These are phyloP conservation scores for Spencermartinsiella europaea DNA, from an alignment of 805 yeast genomes.

Conservation along the genomic window DNA sequence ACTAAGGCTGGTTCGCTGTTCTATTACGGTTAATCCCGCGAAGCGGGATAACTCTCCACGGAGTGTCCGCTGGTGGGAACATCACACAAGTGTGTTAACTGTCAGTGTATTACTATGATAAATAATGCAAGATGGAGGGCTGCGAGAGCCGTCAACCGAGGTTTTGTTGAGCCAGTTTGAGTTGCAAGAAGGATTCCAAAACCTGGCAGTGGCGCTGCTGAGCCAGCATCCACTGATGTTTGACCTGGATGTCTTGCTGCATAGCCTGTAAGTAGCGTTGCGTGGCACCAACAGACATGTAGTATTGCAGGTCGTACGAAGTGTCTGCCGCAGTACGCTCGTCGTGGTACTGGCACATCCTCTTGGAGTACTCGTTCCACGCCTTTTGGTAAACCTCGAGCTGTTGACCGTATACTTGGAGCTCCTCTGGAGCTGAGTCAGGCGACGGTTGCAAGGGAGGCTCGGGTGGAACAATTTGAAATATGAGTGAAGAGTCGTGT, in stretches of 20 bases:
- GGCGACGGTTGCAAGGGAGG: slow-evolving; percentile 19
- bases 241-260: slow-evolving; percentile 23
- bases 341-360: slow-evolving; percentile 20
- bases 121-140: slow-evolving; percentile 1
- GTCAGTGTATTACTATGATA: not conserved
- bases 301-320: slow-evolving; percentile 9
- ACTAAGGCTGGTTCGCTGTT: too few relatives aligned
- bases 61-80: not conserved
- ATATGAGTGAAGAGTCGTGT: slow-evolving; percentile 19
- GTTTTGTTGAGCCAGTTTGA: not conserved
- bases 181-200: not conserved
- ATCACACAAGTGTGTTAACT: not conserved
- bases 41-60: not conserved
- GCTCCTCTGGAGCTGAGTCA: slow-evolving; percentile 9
- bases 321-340: slow-evolving; percentile 25
- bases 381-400: slow-evolving; percentile 17
- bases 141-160: too few relatives aligned
- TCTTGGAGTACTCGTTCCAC: slow-evolving; percentile 24
- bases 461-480: slow-evolving; percentile 23
- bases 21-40: slow-evolving; percentile 6
- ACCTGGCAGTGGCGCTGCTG: slow-evolving; percentile 15
- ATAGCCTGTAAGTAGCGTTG: slow-evolving; percentile 21
- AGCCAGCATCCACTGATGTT: slow-evolving; percentile 20
- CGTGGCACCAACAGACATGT: slow-evolving; percentile 12
- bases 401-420: slow-evolving; percentile 15